Evolutionary conservation across 129 eudicot species (phyloP), one percentile per base, ranked within the genome.

Genomic region (Chrysanthemum makinoi): DNA sequence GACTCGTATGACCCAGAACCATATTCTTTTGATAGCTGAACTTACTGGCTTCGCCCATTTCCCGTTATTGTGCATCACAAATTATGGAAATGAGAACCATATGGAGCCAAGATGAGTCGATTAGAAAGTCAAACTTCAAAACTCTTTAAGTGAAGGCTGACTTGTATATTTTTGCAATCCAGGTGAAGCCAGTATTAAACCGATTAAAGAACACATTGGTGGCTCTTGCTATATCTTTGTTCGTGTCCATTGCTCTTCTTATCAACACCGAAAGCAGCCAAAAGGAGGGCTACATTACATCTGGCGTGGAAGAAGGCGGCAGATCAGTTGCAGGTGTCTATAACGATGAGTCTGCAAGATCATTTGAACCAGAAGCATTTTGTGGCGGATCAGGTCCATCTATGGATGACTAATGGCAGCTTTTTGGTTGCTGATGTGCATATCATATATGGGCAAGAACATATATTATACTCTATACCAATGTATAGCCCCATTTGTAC

Each of bases 341-440:
- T 85, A 87, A 73, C 50, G 98, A 87, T 24, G 89, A 86, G 65
- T 87, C 98, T n/a, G 97, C 98, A 17, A 85, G 97, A 81, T 82
- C 91, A 2, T 94, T 94, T 74, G 98, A 90, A 75, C 97, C 99
- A 12, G 99, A 94, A 72, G 99, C 99, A 52, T 94, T 94, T 73
- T 87, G 96, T 77, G 97, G 97, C 6, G 86, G 81, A 79, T 69
- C 91, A 57, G 85, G 62, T 75, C 71, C 59, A 7, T 68, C 84
- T 39, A 6, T 79, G 72, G 60, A 20, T 68, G 50, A 66, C 35
- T 61, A 44, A 78, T 51, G n/a, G 46, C 61, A 35, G 20, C 11
- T 15, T 46, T 14, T 28, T 57, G 63, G 7, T 17, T 57, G 33
- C 11, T 28, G 66, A 61, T 61, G 47, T 28, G 66, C 46, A 61